Evolutionary conservation across 2,329 filamentous ascomycete genomes (phyloP), one percentile per base, ranked within the genome.

Genomic region (Colletotrichum cereale): DNA sequence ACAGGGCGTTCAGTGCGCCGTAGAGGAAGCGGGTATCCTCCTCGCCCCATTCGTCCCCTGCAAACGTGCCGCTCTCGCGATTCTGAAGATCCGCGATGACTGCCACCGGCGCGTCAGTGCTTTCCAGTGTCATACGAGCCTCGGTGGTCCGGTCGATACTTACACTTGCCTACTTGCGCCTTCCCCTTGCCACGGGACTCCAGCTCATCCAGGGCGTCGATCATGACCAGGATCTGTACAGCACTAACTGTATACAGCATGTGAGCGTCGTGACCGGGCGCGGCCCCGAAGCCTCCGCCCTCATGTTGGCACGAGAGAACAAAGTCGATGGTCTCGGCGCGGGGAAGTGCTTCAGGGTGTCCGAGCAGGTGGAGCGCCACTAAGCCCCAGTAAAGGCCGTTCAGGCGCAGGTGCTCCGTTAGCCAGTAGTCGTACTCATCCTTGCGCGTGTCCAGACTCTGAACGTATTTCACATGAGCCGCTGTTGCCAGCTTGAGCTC

Each of bases 391-490:
- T 99, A 99, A 58, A 99, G 89, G 55, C 96, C 96, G 80, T 96
- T 98, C 69, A 99, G 88, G 73, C 96, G 94, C 75, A 99, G 87
- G 81, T 99, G 96, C 83, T 99, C 96, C 18, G 96, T 99, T 79
- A 98, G 87, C 93, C 96, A 98, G 85, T 98, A 99, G 82, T 98
- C 95, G 77, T 97, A 91, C 83, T 98, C 94, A 86, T 98, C 95
- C 84, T 93, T 95, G 79, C 93, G 92, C 75, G 92, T 95, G 82
- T 99, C 95, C 76, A 99, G 88, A 78, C 92, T 94, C 83, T 97
- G 94, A 76, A 99, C 94, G 81, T 98, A 99, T 79, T 91, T 90
- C 77, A 98, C 94, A 81, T 99, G 96, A 29, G 87, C 85, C 10
- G 85, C 85, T 7, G 84, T 83, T 61, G 86, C 85, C 60, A 90